Conservation (phyloP, 2,329 filamentous ascomycete species). For the Penicillium sp. region DNA sequence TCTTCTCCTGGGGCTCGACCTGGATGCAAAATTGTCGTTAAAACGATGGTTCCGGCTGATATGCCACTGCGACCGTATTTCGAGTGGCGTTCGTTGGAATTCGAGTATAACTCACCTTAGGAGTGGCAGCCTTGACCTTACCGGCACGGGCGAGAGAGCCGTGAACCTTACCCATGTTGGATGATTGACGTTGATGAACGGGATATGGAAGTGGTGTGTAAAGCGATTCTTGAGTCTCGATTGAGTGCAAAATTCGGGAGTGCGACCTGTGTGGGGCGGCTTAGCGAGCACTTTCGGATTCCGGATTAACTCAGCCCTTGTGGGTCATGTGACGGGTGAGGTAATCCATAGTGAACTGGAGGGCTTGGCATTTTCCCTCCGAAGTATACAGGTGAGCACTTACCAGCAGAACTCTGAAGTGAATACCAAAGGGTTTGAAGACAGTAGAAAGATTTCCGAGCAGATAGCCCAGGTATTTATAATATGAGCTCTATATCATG, state of each 20-base stretch:
- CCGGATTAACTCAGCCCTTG: slow-evolving; percentile 16
- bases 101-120: slow-evolving; percentile 34
- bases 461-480: too few relatives aligned
- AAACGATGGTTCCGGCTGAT: slow-evolving; percentile 13
- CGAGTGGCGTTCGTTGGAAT: slow-evolving; percentile 14
- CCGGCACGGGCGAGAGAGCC: slow-evolving; percentile 92
- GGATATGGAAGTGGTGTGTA: slow-evolving; percentile 27
- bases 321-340: slow-evolving; percentile 10
- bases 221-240: slow-evolving; percentile 23
- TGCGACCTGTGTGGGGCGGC: slow-evolving; percentile 30
- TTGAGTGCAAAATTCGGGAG: slow-evolving; percentile 30
- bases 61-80: slow-evolving; percentile 9
- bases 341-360: slow-evolving; percentile 6
- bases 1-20: slow-evolving; percentile 67
- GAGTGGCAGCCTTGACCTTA: slow-evolving; percentile 89
- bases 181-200: slow-evolving; percentile 30
- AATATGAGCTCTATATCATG: too few relatives aligned
- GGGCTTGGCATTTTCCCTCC: slow-evolving; percentile 6
- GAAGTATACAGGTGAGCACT: not conserved
- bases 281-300: slow-evolving; percentile 24
- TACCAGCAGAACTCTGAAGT: not conserved
- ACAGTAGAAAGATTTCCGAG: too few relatives aligned
- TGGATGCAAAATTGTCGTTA: slow-evolving; percentile 24
- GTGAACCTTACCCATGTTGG: slow-evolving; percentile 85
- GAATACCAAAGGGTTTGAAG: too few relatives aligned